Conservation (phyloP, 768 basidiomycete genomes). For the Neoboletus subvelutipes region DNA sequence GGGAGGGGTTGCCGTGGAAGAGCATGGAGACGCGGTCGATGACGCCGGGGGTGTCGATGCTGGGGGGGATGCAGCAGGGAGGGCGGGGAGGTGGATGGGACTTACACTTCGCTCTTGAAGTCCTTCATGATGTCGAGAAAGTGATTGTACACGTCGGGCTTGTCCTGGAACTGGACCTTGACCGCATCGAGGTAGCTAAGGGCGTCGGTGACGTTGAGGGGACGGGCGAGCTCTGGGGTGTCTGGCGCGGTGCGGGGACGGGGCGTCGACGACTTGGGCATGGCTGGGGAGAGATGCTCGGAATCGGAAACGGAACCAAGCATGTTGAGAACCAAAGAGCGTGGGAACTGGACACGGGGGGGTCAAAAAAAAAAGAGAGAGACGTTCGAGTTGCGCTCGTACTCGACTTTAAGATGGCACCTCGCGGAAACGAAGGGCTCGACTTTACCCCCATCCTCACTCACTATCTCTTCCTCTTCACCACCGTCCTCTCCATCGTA, state of each 20-base stretch:
- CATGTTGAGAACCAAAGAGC: constrained; percentile 1
- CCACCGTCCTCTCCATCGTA: constrained; percentile 77
- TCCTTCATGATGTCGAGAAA: constrained; percentile 99
- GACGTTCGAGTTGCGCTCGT: not conserved
- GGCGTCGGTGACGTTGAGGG: constrained; percentile 90
- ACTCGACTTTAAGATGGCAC: constrained; percentile 36
- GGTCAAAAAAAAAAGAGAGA: constrained; percentile 2
- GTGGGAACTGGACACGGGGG: constrained; percentile 16
- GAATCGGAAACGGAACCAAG: not conserved
- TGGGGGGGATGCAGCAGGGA: constrained; percentile 33
- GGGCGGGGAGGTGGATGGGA: constrained; percentile 13
- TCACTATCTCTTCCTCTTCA: constrained; percentile 90
- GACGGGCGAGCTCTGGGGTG: constrained; percentile 39
- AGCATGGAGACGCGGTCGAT: constrained; percentile 92
- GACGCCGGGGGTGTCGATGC: constrained; percentile 97
- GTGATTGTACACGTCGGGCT: constrained; percentile 92
- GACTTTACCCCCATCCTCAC: constrained; percentile 89
- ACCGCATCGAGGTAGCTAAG: constrained; percentile 93
- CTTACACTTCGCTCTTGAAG: constrained; percentile 93
- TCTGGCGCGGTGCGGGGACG: constrained; percentile 33
- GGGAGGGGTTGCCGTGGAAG: constrained; percentile 84
- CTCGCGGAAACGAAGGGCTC: constrained; percentile 60
- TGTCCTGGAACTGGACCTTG: constrained; percentile 86
- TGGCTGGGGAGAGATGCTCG: constrained; percentile 7
- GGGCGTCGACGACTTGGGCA: constrained; percentile 14